phyloP scores from a whole-genome alignment of 2,329 filamentous ascomycete genomes.

The Paracoccidioides lutzii region DNA sequence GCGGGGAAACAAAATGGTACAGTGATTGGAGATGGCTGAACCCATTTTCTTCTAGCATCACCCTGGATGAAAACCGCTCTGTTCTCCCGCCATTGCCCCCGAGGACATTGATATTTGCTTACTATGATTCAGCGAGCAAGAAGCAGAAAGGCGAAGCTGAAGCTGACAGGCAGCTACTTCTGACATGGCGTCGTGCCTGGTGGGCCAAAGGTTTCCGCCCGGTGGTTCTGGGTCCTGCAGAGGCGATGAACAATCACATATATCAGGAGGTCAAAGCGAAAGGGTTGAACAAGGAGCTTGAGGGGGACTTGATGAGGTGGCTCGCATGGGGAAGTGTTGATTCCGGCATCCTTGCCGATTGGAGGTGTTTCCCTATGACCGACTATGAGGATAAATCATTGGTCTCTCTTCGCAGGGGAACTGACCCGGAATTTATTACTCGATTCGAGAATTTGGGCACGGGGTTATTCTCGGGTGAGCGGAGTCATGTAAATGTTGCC shows the following conservation, averaged over 20 bases:
- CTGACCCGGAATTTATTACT: constrained; percentile 56
- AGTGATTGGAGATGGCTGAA: constrained; percentile 81
- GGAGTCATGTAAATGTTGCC: constrained; percentile 48
- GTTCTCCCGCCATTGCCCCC: constrained; percentile 64
- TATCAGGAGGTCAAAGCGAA: constrained; percentile 55
- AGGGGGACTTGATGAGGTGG: constrained; percentile 67
- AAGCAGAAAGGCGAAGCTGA: constrained; percentile 53
- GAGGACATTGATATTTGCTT: constrained; percentile 74
- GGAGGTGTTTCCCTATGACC: constrained; percentile 75
- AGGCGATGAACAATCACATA: constrained; percentile 70
- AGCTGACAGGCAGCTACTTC: constrained; percentile 64
- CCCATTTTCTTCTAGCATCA: constrained; percentile 71
- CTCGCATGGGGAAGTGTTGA: constrained; percentile 88
- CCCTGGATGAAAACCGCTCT: constrained; percentile 67
- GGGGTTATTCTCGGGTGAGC: constrained; percentile 60
- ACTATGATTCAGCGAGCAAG: constrained; percentile 59
- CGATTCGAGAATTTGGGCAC: constrained; percentile 59
- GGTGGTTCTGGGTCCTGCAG: constrained; percentile 62
- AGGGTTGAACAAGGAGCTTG: constrained; percentile 47
- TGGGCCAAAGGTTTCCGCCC: constrained; percentile 89
- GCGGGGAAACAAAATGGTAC: constrained; percentile 71
- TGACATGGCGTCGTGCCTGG: constrained; percentile 87
- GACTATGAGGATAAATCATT: constrained; percentile 59
- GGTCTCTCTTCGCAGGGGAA: constrained; percentile 58
- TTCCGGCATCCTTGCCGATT: constrained; percentile 65